Evolutionary conservation across 768 basidiomycete species (phyloP).

Genomic region (Amanita phalloides): DNA sequence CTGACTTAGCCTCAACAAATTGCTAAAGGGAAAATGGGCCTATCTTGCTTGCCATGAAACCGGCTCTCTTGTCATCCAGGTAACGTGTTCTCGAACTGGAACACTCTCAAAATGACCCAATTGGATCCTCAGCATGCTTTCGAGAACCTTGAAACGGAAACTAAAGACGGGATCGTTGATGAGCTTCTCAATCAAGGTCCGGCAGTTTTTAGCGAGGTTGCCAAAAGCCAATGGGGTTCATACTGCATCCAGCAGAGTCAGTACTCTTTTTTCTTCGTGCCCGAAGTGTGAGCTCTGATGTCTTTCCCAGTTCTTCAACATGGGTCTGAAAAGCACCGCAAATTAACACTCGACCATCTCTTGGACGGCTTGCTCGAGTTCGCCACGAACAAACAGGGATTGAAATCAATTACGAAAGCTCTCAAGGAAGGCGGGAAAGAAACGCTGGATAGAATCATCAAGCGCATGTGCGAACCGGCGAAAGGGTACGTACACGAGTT

Average conservation of each 20-base stretch:
- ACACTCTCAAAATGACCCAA: neutral
- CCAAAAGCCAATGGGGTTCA: constrained; percentile 87
- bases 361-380: constrained; percentile 69
- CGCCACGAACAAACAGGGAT: constrained; percentile 77
- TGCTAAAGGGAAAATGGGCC: constrained; percentile 83
- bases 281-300: neutral
- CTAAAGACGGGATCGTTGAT: constrained; percentile 78
- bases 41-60: constrained; percentile 86
- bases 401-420: constrained; percentile 79
- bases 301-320: constrained; percentile 62
- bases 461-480: constrained; percentile 78
- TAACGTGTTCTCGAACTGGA: constrained; percentile 16
- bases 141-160: constrained; percentile 74
- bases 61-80: constrained; percentile 82
- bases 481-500: constrained; percentile 41
- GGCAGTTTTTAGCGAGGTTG: constrained; percentile 59
- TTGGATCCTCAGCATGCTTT: constrained; percentile 53
- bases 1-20: constrained; percentile 64
- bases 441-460: constrained; percentile 62
- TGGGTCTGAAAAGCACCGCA: constrained; percentile 64
- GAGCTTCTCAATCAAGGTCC: constrained; percentile 71
- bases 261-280: constrained; percentile 15
- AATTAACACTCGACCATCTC: constrained; percentile 71
- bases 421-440: constrained; percentile 78
- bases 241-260: too few species aligned